A percentile compares a stretch with the other conserved stretches of the same genome.
These are phyloP conservation scores for Musa beccarii DNA, from an alignment of 176 grass and related monocot genomes.

Conservation along the genomic window DNA sequence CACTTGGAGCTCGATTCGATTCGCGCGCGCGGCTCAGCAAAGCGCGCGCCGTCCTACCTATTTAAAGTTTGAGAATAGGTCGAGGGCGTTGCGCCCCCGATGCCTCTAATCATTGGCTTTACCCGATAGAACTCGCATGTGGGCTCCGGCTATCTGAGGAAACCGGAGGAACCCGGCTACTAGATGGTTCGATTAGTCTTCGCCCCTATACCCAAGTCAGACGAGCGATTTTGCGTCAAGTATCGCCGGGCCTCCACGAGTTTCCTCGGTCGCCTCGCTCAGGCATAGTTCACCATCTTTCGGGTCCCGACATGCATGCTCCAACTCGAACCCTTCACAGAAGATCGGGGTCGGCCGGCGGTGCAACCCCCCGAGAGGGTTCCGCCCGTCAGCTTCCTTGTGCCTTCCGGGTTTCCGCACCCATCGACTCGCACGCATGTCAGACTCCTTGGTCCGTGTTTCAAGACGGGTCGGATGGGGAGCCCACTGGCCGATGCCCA, in stretches of 20 bases:
- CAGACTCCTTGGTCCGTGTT: slow-evolving; percentile 6
- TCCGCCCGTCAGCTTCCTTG: too few relatives aligned
- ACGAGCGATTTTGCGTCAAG: slow-evolving; percentile 37
- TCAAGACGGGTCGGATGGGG: slow-evolving; percentile 70
- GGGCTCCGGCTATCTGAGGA: slow-evolving; percentile 21
- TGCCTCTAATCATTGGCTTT: slow-evolving; percentile 78
- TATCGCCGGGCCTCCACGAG: too few relatives aligned
- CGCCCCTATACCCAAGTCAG: slow-evolving; percentile 37
- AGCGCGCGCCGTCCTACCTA: slow-evolving; percentile 29
- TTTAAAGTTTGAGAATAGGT: slow-evolving; percentile 72
- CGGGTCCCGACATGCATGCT: slow-evolving; percentile 47
- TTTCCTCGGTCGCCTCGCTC: too few relatives aligned
- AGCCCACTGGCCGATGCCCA: slow-evolving; percentile 30
- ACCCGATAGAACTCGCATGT: slow-evolving; percentile 44
- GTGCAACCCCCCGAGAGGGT: not conserved
- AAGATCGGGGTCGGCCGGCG: slow-evolving; percentile 34
- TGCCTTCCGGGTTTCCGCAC: too few relatives aligned
- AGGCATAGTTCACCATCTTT: slow-evolving; percentile 86
- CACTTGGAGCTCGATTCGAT: slow-evolving; percentile 31
- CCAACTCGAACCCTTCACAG: slow-evolving; percentile 38
- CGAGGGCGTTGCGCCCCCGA: slow-evolving; percentile 51
- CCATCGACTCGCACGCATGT: too few relatives aligned
- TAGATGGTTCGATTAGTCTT: slow-evolving; percentile 41
- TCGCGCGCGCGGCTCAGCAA: too few relatives aligned
- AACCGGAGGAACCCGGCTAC: slow-evolving; percentile 44